Base-by-base conservation (phyloP, 75 land plant species). In the Pinus tabuliformis region DNA sequence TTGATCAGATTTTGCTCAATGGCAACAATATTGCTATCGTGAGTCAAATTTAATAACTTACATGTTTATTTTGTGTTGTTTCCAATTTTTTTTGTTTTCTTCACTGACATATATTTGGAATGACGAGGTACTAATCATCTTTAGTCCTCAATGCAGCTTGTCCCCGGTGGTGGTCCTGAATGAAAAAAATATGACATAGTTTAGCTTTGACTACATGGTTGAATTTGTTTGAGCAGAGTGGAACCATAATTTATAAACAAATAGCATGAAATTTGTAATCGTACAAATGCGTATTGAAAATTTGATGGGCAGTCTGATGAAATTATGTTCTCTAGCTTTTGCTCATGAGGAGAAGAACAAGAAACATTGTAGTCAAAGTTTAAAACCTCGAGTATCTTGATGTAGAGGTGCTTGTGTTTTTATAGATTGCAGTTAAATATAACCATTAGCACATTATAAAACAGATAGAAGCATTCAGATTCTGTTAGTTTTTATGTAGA, bases 1-100 rank as follows among this genome's bases (percentile, higher is more conserved):
- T 96, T 70, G 99, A 96, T 74, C 99, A 96, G 78, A 96, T 96
- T 73, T 81, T 96, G 77, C 93, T 96, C 20, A 96, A 96, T 81
- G 99, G 99, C 56, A 96, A 96, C 91, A 96, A 96, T 83, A 96
- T 96, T 82, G 99, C 99, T 17, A 96, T 96, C 77, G 99, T 96
- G 79, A 96, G 99, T 70, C 7, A 30, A 39, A 3, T 49, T 14
- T 22, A 22, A 62, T 54, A 75, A 16, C 33, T 22, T 1, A 9
- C 12, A 28, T 26, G 8, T 66, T 12, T 62, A 78, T 17, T 21
- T 18, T 45, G 70, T 61, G 45, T 57, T 4, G 16, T 68, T 30
- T 4, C 77, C 45, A 65, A 54, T 20, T 15, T 12, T 6, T 49
- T 49, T 49, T 49, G 12, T 49, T 81, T 14, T 18, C n/a, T 82